Evolutionary conservation across 257 asterid genomes (phyloP), one percentile per base, ranked within the genome.

Genomic region (Nicotiana paniculata): DNA sequence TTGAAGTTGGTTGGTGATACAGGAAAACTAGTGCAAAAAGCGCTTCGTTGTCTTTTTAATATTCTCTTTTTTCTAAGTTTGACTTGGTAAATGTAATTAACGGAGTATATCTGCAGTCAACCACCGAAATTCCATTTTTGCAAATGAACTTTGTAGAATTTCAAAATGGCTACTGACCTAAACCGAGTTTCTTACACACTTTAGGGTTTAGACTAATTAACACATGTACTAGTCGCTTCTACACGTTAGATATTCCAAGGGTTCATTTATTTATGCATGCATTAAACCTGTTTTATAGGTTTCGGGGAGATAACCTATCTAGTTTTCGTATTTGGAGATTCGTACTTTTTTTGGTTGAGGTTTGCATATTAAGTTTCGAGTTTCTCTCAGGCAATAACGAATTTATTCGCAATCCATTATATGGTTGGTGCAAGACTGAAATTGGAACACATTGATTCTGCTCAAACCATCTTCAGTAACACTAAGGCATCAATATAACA

Each of bases 1-100:
- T 24, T 48, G 9, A 8, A 39, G 82, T 81, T 64, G 84, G 83
- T 85, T 35, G 83, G 84, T 81, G 26, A 37, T 55, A 35, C 55
- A 21, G 21, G 53, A 33, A 51, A 70, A 62, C 26, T 9, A 43
- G 64, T 46, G 5, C n/a, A 18, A 58, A 77, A 61, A 68, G 32
- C 4, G 54, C 17, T 37, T 37, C 43, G 43, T 37, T 37, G 8
- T 37, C 43, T 37, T 37, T 37, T 37, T 37, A 37, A 32, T 32
- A 32, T 3, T 32, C 35, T 37, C 1, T 39, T 39, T 39, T 39
- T 39, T 43, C 48, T 43, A 7, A 7, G 11, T 8, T 43, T 43
- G 48, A 43, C 48, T 43, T 8, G 11, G 48, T 43, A 63, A 9
- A 24, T 9, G 55, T 24, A 33, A 24, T 3, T 24, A 24, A 61